Percentiles rank a stretch among this genome's conserved stretches.
These are phyloP conservation scores for Alternaria burnsii DNA, from an alignment of 2,329 filamentous ascomycete genomes.

Conservation along the genomic window DNA sequence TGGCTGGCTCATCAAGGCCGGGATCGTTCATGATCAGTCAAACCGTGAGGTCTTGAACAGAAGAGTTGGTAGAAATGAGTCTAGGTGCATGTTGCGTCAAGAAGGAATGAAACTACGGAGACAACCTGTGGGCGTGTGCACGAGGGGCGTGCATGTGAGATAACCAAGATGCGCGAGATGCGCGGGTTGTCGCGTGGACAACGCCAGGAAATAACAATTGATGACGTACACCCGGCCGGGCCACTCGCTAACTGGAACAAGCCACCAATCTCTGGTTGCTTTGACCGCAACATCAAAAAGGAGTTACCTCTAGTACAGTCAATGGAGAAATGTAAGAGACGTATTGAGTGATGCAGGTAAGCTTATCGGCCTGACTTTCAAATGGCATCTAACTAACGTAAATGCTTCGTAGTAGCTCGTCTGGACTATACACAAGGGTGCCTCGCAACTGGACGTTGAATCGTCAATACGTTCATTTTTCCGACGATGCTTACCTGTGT, in stretches of 20 bases:
- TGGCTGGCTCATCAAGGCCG: slow-evolving; percentile 60
- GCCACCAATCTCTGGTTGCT: slow-evolving; percentile 6
- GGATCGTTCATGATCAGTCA: slow-evolving; percentile 56
- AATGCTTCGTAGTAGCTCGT: neutral
- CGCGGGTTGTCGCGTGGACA: slow-evolving; percentile 14
- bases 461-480: neutral
- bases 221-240: slow-evolving; percentile 15
- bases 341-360: neutral
- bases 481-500: neutral
- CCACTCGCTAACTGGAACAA: slow-evolving; percentile 1
- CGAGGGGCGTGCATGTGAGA: slow-evolving; percentile 14
- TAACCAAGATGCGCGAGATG: slow-evolving; percentile 11
- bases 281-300: neutral
- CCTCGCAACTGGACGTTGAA: neutral
- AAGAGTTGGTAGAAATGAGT: neutral
- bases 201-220: slow-evolving; percentile 2
- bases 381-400: neutral
- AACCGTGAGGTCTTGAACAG: neutral
- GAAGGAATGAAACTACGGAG: neutral
- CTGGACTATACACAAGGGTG: neutral
- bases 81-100: slow-evolving; percentile 1
- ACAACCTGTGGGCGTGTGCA: slow-evolving; percentile 3
- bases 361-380: neutral
- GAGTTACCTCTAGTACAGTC: neutral
- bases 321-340: neutral